Conservation (phyloP, 192 early-diverging fungal species). For the Pecoramyces ruminantium region DNA sequence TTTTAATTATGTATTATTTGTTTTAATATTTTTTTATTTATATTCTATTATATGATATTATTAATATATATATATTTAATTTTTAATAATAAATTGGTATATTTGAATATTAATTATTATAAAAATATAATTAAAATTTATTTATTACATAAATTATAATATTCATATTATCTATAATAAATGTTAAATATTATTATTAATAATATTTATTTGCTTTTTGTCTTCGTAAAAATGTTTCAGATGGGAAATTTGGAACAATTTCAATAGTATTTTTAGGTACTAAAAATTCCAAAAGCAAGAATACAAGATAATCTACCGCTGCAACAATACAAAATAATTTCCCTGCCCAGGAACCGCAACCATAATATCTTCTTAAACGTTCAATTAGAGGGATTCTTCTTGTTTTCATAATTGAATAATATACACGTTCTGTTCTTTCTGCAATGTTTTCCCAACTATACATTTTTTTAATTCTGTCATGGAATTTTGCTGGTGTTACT, state of each 20-base stretch:
- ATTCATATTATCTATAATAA: too few relatives aligned
- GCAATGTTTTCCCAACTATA: conserved; percentile 96
- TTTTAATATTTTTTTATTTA: too few relatives aligned
- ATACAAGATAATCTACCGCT: conserved; percentile 69
- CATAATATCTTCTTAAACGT: conserved; percentile 58
- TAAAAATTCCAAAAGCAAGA: conserved; percentile 61
- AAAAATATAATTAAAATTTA: too few relatives aligned
- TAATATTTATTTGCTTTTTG: not conserved
- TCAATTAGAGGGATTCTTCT: conserved; percentile 56
- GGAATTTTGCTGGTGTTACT: conserved; percentile 47
- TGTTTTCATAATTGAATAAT: conserved; percentile 50
- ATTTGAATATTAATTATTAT: too few relatives aligned
- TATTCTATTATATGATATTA: too few relatives aligned
- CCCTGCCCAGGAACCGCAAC: conserved; percentile 77
- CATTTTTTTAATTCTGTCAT: conserved; percentile 75
- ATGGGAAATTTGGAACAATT: conserved; percentile 21
- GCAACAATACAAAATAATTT: conserved; percentile 81
- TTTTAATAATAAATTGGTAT: too few relatives aligned
- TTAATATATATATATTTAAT: too few relatives aligned
- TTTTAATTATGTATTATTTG: too few relatives aligned
- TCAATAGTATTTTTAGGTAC: conserved; percentile 60
- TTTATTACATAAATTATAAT: too few relatives aligned
- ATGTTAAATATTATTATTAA: not conserved
- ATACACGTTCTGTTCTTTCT: conserved; percentile 75
- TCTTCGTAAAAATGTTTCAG: not conserved